phyloP scores from a whole-genome alignment of 129 eudicot genomes.

The Flaveria bidentis region DNA sequence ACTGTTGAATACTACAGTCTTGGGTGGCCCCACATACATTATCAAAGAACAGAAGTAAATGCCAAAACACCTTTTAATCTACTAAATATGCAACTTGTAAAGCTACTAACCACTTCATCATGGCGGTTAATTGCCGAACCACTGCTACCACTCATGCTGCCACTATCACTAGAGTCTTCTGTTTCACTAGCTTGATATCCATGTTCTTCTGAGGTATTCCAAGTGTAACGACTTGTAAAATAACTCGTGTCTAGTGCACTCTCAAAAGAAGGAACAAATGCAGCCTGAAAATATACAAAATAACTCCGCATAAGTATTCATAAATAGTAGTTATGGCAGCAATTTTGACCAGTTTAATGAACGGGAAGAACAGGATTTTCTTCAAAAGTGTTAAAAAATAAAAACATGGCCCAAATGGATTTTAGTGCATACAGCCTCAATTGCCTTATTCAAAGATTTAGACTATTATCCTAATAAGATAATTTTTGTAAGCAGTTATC shows the following conservation, averaged over 20 bases:
- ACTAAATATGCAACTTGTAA: neutral
- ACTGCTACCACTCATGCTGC: conserved; percentile 85
- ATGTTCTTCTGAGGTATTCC: conserved; percentile 89
- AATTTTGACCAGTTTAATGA: neutral
- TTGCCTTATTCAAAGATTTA: neutral
- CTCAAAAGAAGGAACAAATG: conserved; percentile 94
- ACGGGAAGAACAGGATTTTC: neutral
- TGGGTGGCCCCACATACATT: neutral
- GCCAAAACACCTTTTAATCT: conserved; percentile 6
- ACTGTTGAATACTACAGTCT: neutral
- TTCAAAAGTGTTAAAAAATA: neutral
- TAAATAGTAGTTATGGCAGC: neutral
- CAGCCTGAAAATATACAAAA: conserved; percentile 61
- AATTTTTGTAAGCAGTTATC: neutral
- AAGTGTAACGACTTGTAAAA: conserved; percentile 89
- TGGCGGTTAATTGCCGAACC: conserved; percentile 74
- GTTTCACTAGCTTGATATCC: conserved; percentile 72
- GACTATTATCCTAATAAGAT: neutral
- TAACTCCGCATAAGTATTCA: neutral
- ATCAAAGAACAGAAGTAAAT: neutral
- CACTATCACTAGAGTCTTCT: conserved; percentile 85
- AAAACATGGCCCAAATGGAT: neutral
- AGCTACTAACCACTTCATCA: conserved; percentile 73
- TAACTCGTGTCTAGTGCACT: conserved; percentile 93
- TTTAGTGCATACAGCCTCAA: neutral